Evolutionary conservation across 2,329 filamentous ascomycete genomes (phyloP).

Genomic region (Diaporthe australafricana): DNA sequence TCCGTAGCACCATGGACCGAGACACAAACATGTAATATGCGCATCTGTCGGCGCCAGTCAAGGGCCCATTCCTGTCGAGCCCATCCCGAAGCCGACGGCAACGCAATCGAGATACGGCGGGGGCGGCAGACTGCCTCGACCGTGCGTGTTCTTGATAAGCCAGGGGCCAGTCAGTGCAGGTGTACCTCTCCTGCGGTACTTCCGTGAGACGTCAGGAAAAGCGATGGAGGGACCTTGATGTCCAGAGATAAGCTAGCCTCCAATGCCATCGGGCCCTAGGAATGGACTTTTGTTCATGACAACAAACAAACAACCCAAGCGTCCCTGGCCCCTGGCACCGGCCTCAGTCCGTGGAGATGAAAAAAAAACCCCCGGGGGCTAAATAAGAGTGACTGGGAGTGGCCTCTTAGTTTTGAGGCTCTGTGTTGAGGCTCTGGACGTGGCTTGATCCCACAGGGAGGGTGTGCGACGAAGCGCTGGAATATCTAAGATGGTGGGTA

Average conservation of each 20-base stretch:
- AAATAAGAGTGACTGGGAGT: background rate
- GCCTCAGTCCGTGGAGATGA: background rate
- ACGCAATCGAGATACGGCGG: slow-evolving; percentile 5
- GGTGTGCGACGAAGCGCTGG: background rate
- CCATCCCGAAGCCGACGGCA: slow-evolving; percentile 23
- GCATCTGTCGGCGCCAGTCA: background rate
- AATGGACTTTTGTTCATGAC: background rate
- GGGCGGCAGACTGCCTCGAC: slow-evolving; percentile 19
- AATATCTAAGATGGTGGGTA: slow-evolving; percentile 9
- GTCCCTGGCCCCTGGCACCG: slow-evolving; percentile 3
- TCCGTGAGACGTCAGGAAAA: slow-evolving; percentile 1
- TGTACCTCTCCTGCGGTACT: background rate
- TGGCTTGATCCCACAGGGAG: slow-evolving; percentile 11
- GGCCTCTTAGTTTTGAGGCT: slow-evolving; percentile 13
- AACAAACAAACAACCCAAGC: background rate
- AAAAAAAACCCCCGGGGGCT: background rate
- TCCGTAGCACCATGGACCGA: background rate
- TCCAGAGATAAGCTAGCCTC: slow-evolving; percentile 18
- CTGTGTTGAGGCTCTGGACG: slow-evolving; percentile 20
- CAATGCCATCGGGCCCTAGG: background rate
- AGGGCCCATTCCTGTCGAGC: slow-evolving; percentile 6
- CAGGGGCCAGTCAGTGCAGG: background rate
- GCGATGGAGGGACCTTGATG: slow-evolving; percentile 20
- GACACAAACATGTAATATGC: background rate
- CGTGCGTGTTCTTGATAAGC: slow-evolving; percentile 22